A percentile compares a stretch with the other conserved stretches of the same genome.
Evolutionary conservation across 352 stramenopile genomes (phyloP).

Genomic region (Phytopythium kandeliae): DNA sequence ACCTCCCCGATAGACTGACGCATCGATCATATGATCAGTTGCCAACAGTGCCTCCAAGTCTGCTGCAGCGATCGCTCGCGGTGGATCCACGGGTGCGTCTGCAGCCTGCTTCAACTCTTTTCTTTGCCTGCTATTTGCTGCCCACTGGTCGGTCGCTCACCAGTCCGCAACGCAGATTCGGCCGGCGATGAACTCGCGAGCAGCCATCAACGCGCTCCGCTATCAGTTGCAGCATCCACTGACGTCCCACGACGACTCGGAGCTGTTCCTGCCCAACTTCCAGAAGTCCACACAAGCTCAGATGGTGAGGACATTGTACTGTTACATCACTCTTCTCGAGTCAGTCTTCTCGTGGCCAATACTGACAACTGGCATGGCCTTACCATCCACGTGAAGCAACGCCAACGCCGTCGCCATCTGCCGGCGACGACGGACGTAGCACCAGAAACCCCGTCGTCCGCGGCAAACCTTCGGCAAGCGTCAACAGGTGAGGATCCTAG

Average conservation of each 20-base stretch:
- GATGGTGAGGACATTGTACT: constrained; percentile 26
- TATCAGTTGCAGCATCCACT: constrained; percentile 77
- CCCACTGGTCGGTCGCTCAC: background rate
- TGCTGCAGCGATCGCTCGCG: constrained; percentile 49
- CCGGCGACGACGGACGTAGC: background rate
- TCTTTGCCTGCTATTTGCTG: no score
- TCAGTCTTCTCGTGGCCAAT: background rate
- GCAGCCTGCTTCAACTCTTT: no score
- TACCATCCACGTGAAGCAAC: background rate
- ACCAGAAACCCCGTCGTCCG: background rate
- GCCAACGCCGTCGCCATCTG: background rate
- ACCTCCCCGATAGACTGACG: background rate
- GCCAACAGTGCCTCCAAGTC: constrained; percentile 40
- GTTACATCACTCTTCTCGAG: no score
- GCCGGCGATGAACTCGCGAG: constrained; percentile 37
- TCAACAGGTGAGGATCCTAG: background rate
- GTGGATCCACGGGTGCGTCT: constrained; percentile 18
- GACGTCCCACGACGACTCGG: constrained; percentile 71
- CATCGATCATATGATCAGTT: constrained; percentile 16
- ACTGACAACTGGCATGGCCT: constrained; percentile 1
- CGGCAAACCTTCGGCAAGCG: background rate
- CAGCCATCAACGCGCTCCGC: constrained; percentile 61
- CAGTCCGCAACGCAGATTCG: constrained; percentile 7
- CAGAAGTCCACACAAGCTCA: constrained; percentile 44
- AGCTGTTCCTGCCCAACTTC: constrained; percentile 37